phyloP scores from a whole-genome alignment of 495 filamentous ascomycete species.

The Neurospora sp. region DNA sequence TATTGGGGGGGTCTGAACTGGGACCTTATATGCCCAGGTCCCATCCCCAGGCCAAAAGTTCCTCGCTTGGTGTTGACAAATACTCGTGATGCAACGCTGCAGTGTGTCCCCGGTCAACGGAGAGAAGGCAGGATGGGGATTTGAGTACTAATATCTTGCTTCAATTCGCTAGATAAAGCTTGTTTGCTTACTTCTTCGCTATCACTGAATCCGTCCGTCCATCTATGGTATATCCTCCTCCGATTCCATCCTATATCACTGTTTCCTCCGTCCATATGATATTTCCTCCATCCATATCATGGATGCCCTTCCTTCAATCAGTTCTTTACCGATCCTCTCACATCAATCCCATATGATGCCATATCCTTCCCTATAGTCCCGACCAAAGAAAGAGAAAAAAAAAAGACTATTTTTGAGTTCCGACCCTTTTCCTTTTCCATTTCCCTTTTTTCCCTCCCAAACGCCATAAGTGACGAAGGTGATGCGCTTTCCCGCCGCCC shows the following conservation, averaged over 20 bases:
- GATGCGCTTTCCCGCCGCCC: background rate
- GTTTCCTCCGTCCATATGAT: no score
- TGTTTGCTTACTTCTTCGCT: no score
- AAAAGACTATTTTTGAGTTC: background rate
- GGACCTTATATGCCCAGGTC: no score
- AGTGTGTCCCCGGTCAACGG: no score
- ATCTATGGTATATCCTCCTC: no score
- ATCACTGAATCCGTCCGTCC: no score
- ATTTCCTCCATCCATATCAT: no score
- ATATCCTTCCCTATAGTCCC: background rate
- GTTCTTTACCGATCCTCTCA: no score
- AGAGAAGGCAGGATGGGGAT: no score
- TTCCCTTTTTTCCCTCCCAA: background rate
- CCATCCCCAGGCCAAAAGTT: background rate
- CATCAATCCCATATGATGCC: background rate
- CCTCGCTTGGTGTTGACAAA: background rate
- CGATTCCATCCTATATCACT: no score
- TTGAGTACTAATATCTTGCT: background rate
- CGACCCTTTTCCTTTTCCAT: background rate
- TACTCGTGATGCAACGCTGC: background rate
- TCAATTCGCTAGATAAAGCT: background rate
- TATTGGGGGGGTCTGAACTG: no score
- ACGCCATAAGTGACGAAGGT: background rate
- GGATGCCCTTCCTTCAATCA: no score
- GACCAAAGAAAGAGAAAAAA: background rate